Base-by-base conservation (phyloP, 2,329 filamentous ascomycete genomes). In the Diaporthe sp. region DNA sequence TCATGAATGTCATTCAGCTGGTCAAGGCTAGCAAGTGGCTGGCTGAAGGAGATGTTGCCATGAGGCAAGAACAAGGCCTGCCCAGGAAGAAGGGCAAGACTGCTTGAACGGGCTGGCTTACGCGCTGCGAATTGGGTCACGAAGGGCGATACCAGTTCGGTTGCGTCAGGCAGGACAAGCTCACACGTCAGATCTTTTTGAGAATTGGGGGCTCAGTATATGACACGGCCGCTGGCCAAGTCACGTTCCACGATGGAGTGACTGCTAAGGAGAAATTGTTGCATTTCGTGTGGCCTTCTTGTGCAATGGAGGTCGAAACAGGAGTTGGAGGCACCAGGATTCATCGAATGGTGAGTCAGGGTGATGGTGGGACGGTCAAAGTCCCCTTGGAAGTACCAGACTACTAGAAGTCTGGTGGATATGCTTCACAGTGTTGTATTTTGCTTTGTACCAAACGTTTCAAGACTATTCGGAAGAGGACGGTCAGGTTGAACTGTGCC, bases 1-100 rank as follows among this genome's bases (percentile, higher is more conserved):
- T 94, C 81, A 95, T 98, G 88, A 99, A 99, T 81, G 89, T 98
- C 70, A 90, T 98, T 65, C 97, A 99, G 88, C 90, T 99, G 80
- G 91, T 98, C 82, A 98, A 98, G 85, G 97, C 97, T 9, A 96
- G 95, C 85, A 92, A 92, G 82, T 97, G 95, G 93, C 89, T 99
- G 53, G 97, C 95, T 0, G 96, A 98, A 85, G 95, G 95, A n/a
- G 97, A 99, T 81, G 85, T 94, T 49, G 89, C 91, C 80, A 87
- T 89, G 77, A 90, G 95, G 80, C 90, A 84, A 79, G 87, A 85
- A 34, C 85, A 84, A 76, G 91, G 91, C 4, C 82, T 92, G 39
- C 88, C 90, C 34, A 88, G 87, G 79, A 87, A 86, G 82, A 84
- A 83, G 77, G 67, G 51, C 5, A 77, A 77, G 71, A 63, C 65